A percentile compares a stretch with the other conserved stretches of the same genome.
Evolutionary conservation across 1,139 yeast genomes (phyloP).

Genomic region (Candida pseudoviswanathii): DNA sequence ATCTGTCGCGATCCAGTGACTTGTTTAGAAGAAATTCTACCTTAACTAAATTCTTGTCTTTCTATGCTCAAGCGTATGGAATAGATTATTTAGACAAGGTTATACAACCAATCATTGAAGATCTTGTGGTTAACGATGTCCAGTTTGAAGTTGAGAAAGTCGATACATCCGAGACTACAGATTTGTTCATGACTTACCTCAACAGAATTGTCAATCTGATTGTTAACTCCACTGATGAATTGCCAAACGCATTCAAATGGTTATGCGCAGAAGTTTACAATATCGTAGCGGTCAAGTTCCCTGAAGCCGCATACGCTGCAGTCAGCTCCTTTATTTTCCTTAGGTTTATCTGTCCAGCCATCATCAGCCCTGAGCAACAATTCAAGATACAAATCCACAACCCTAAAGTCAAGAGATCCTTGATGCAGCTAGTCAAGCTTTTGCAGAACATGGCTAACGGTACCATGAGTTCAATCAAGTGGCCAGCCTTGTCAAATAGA

Average conservation of each 20-base stretch:
- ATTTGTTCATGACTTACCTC: conserved; percentile 59
- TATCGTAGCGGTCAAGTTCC: conserved; percentile 65
- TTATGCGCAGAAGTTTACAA: conserved; percentile 73
- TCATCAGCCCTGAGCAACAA: conserved; percentile 81
- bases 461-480: conserved; percentile 56
- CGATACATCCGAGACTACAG: conserved; percentile 35
- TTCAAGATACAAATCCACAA: conserved; percentile 49
- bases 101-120: conserved; percentile 57
- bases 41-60: conserved; percentile 73
- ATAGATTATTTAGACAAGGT: conserved; percentile 54
- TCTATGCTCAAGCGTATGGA: conserved; percentile 71
- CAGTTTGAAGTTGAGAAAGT: conserved; percentile 70
- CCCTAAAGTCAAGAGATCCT: conserved; percentile 63
- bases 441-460: conserved; percentile 90
- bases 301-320: conserved; percentile 68
- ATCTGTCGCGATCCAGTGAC: conserved; percentile 66
- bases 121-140: conserved; percentile 52
- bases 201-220: conserved; percentile 63
- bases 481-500: conserved; percentile 54
- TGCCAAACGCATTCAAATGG: conserved; percentile 75
- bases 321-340: conserved; percentile 88
- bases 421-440: conserved; percentile 81
- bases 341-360: conserved; percentile 87
- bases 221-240: conserved; percentile 50
- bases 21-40: conserved; percentile 80